Conservation (phyloP, 2,329 filamentous ascomycete species). For the Aspergillus pseudoviridinutans region DNA sequence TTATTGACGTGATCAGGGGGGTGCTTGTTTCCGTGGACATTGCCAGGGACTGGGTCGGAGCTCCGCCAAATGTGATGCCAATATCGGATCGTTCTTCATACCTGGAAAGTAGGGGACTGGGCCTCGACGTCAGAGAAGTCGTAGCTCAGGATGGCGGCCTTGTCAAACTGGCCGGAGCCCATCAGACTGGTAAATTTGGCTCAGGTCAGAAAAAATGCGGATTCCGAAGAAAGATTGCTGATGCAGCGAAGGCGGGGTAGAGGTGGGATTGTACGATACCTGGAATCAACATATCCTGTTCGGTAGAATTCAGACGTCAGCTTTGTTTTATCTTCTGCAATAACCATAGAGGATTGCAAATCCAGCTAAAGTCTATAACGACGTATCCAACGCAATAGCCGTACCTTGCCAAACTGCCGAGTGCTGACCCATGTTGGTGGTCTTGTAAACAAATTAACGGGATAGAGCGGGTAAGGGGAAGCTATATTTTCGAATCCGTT, state of each 20-base stretch:
- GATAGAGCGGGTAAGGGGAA: slow-evolving; percentile 8
- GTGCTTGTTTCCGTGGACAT: neutral
- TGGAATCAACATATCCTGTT: slow-evolving; percentile 59
- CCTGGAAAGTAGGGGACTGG: slow-evolving; percentile 64
- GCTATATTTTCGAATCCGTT: neutral
- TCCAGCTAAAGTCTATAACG: neutral
- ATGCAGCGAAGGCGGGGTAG: slow-evolving; percentile 9
- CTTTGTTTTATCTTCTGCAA: neutral
- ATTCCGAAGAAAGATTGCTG: slow-evolving; percentile 10
- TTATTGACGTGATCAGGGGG: slow-evolving; percentile 1
- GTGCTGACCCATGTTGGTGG: slow-evolving; percentile 32
- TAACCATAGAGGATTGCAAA: neutral
- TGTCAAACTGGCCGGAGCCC: slow-evolving; percentile 72
- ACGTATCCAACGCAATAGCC: neutral
- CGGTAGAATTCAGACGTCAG: slow-evolving; percentile 14
- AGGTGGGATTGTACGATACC: slow-evolving; percentile 41
- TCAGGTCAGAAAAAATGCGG: slow-evolving; percentile 8
- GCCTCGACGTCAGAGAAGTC: slow-evolving; percentile 82
- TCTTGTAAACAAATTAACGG: slow-evolving; percentile 14
- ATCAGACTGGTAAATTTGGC: slow-evolving; percentile 61
- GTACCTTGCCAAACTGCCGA: slow-evolving; percentile 36
- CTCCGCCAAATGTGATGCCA: slow-evolving; percentile 4
- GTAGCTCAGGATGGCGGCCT: slow-evolving; percentile 77
- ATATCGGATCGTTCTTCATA: slow-evolving; percentile 45
- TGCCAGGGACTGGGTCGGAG: neutral